Evolutionary conservation across 1,139 yeast species (phyloP), one percentile per base, ranked within the genome.

Genomic region (Schwanniomyces etchellsii): DNA sequence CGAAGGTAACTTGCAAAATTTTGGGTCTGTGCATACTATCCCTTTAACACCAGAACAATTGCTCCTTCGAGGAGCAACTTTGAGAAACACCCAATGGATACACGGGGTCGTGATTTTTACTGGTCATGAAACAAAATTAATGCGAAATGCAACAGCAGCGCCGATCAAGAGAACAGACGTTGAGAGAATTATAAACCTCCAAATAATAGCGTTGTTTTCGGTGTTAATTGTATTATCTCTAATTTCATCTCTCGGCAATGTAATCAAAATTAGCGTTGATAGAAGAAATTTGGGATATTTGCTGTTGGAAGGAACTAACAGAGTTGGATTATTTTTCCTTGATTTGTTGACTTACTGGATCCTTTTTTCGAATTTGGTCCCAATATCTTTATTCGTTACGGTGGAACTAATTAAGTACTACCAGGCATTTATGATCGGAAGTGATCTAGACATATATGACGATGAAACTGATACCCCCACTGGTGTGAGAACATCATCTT

Each of bases 91-190:
- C 0, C 86, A 81, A 29, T 93, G 96, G 96, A 77, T 93, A 28
- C 88, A 86, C 46, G 98, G 98, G 17, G 70, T 88, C 28, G 96
- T 85, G 2, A 77, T 91, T 2, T 93, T 91, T 52, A 93, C 99
- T 0, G 99, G 98, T 16, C 98, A 93, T 54, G 98, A 93, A 59
- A 91, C 99, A 0, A 93, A 93, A 50, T 70, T 93, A 42, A 91
- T 93, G 98, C 77, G 98, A 51, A 93, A 93, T 60, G 98, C 99
- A 10, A 89, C 97, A 2, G 96, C 98, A 3, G 81, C 99, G 1
- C 98, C 98, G 4, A 93, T 93, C 47, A 93, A 93, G 52, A 74
- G 95, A 48, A 93, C 98, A 1, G 96, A 95, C 16, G 97, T 93
- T 10, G 99, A 93, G 62, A 77, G 95, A 55, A 85, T 89, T 57